Evolutionary conservation across 805 yeast genomes (phyloP).

Genomic region (Candida stauntonica): DNA sequence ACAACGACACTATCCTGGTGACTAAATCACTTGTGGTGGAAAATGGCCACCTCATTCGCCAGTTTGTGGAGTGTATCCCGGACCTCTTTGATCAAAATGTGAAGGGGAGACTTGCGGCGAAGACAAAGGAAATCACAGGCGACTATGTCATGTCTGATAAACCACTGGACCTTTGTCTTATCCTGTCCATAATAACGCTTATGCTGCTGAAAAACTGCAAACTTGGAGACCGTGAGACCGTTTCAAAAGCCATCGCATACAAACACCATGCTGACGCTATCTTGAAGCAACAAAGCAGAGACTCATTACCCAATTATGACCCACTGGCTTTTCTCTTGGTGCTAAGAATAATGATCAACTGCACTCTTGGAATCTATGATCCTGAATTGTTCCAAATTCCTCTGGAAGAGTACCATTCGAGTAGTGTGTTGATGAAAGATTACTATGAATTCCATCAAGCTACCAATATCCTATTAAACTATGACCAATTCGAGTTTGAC

Average conservation of each 20-base stretch:
- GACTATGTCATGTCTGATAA: slow-evolving; percentile 5
- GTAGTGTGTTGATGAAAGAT: slow-evolving; percentile 6
- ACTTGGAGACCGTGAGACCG: not conserved
- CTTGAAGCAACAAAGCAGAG: slow-evolving; percentile 1
- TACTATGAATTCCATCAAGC: slow-evolving; percentile 16
- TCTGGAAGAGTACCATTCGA: slow-evolving; percentile 1
- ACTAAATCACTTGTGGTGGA: slow-evolving; percentile 6
- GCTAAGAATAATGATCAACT: slow-evolving; percentile 17
- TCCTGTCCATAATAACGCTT: slow-evolving; percentile 7
- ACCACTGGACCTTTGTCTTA: slow-evolving; percentile 8
- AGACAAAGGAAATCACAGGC: slow-evolving; percentile 8
- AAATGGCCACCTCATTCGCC: slow-evolving; percentile 7
- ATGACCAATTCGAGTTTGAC: slow-evolving; percentile 11
- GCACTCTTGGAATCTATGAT: slow-evolving; percentile 18
- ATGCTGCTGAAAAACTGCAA: slow-evolving; percentile 1
- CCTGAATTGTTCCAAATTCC: slow-evolving; percentile 11
- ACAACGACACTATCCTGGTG: slow-evolving; percentile 1
- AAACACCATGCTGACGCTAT: slow-evolving; percentile 4
- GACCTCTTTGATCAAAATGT: not conserved
- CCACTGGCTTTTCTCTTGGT: slow-evolving; percentile 7
- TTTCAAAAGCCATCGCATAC: slow-evolving; percentile 7
- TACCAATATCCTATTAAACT: slow-evolving; percentile 15
- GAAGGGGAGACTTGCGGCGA: slow-evolving; percentile 4
- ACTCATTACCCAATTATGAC: slow-evolving; percentile 3
- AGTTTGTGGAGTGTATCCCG: not conserved